Evolutionary conservation across 352 stramenopile genomes (phyloP), one percentile per base, ranked within the genome.

Genomic region (Synura sp.): DNA sequence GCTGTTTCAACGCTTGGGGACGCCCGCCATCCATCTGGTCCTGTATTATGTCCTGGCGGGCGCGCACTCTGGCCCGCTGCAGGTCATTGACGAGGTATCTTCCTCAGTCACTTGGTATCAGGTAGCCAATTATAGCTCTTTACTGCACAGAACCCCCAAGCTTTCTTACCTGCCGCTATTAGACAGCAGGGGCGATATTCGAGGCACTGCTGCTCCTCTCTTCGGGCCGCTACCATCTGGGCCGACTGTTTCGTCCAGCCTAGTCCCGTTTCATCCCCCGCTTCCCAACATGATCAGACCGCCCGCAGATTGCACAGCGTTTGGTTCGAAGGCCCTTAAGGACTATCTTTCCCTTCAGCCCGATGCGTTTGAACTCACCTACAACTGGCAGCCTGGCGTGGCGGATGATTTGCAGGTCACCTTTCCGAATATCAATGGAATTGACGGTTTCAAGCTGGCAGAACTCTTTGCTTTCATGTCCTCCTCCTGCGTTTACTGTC

Each of bases 1-100:
- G 49, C 49, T 63, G 49, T 63, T 63, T 63, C 49, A 63, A 63
- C 49, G 49, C 49, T 63, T 63, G 49, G 49, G 49, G 49, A 63
- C 49, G 49, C 49, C 49, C 49, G 49, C 29, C 49, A 63, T 63
- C 49, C 49, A 63, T 63, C 49, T 22, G 49, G 49, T 63, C 49
- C 49, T 63, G 49, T 63, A 63, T 63, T 63, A 63, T 63, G 49
- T 63, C 29, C 29, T 63, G 49, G 49, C 49, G 49, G 49, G 49
- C 14, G 49, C 49, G 49, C 29, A 63, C 49, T 63, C 49, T 63
- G 49, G 49, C 49, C 49, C 49, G 49, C 49, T 63, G 12, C 49
- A 63, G 49, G 49, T 63, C 49, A 63, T 63, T 22, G 49, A 63
- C 49, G 49, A 63, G 49, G 49, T 63, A 63, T 63, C 49, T 22